Evolutionary conservation across 768 basidiomycete genomes (phyloP), one percentile per base, ranked within the genome.

Genomic region (Russula compacta): DNA sequence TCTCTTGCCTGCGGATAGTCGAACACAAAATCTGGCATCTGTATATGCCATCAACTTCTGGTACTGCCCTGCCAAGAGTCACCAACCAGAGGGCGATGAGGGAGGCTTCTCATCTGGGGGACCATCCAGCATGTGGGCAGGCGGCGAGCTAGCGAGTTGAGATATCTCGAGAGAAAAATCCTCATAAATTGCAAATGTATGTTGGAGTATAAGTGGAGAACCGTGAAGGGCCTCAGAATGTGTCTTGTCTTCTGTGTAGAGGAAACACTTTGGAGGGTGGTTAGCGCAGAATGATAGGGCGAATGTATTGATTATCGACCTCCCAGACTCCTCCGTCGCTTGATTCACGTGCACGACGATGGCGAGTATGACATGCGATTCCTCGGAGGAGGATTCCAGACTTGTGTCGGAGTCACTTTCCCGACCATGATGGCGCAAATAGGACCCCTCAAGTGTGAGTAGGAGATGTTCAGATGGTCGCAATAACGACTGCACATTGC

Each of bases 111-210:
- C 17, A 33, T 50, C 21, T 19, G 21, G 9, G 10, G 49, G 21
- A n/a, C 3, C 8, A 29, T 14, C 53, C 9, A 11, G 24, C 17
- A 6, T 2, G 10, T 43, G 24, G 1, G 32, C 42, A 32, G 53
- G 6, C 12, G 24, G 39, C 6, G 33, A 33, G n/a, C 24, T n/a
- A 33, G 56, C 46, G 24, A 47, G 42, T 38, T 65, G 64, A 44
- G 64, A 65, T 38, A 65, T 63, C n/a, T 43, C 56, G 24, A 63
- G 51, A 21, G 61, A 63, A 24, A 65, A 65, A 2, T 48, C 43
- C 4, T 9, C 29, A 19, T 65, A 53, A 39, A 66, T 58, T 42
- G 65, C 43, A 10, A 66, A 47, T 29, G 56, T 54, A 24, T 49
- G 59, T 7, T 64, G 54, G n/a, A 66, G 65, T 2, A 49, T n/a